Conservation (phyloP, 108 stramenopile species). For the Conticribra weissflogii region DNA sequence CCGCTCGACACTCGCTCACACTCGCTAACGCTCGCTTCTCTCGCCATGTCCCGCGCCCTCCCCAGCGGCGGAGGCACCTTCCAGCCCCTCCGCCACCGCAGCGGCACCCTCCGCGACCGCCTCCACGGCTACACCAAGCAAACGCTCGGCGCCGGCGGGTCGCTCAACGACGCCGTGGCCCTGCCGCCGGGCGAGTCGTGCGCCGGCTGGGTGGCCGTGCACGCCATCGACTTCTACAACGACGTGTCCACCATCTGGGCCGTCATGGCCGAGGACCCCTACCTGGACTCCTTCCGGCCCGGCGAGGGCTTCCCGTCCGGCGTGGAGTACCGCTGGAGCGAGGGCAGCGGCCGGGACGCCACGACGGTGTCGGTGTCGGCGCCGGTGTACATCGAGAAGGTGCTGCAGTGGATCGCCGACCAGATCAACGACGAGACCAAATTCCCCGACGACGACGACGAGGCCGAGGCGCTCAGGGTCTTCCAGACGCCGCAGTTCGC, state of each 20-base stretch:
- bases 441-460: conserved; percentile 92
- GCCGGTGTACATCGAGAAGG: conserved; percentile 88
- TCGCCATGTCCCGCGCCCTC: not conserved
- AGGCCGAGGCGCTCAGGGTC: conserved; percentile 79
- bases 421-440: conserved; percentile 90
- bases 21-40: no score
- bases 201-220: conserved; percentile 92
- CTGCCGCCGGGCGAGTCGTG: conserved; percentile 90
- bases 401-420: conserved; percentile 87
- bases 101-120: conserved; percentile 83
- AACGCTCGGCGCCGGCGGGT: conserved; percentile 89
- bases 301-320: conserved; percentile 92
- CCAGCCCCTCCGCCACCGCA: conserved; percentile 84
- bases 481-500: conserved; percentile 90
- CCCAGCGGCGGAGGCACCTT: conserved; percentile 67
- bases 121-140: conserved; percentile 87
- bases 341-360: conserved; percentile 57
- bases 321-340: conserved; percentile 88
- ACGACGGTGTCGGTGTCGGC: conserved; percentile 77
- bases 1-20: no score
- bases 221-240: conserved; percentile 93
- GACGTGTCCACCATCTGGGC: conserved; percentile 90
- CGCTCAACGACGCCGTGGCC: conserved; percentile 87
- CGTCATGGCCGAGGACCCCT: conserved; percentile 90
- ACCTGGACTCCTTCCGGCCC: conserved; percentile 81